phyloP scores from a whole-genome alignment of 371 early-diverging fungal genomes.

The Batkoa obscura region DNA sequence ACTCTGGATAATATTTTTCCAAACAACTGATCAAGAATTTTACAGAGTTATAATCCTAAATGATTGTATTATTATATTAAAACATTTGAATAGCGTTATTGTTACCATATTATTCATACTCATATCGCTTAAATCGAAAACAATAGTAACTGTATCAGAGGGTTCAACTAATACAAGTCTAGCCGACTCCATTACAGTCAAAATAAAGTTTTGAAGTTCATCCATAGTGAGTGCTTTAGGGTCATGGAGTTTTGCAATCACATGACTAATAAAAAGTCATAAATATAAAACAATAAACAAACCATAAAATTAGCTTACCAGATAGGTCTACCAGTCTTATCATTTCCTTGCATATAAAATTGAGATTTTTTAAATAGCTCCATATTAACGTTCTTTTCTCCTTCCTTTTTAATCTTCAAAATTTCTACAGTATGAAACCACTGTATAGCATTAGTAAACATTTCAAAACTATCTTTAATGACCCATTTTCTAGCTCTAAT shows the following conservation, averaged over 20 bases:
- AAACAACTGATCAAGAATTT: constrained; percentile 63
- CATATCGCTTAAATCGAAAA: constrained; percentile 72
- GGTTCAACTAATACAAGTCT: constrained; percentile 46
- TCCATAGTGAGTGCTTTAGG: constrained; percentile 32
- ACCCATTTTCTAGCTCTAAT: constrained; percentile 66
- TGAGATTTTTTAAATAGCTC: constrained; percentile 29
- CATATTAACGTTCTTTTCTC: constrained; percentile 26
- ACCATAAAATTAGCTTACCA: constrained; percentile 23
- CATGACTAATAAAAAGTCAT: constrained; percentile 19
- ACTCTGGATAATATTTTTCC: constrained; percentile 80
- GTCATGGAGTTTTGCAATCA: constrained; percentile 33
- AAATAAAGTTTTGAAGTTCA: constrained; percentile 33
- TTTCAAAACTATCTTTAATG: constrained; percentile 32
- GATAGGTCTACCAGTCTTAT: constrained; percentile 29
- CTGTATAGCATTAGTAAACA: constrained; percentile 35
- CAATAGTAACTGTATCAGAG: constrained; percentile 53
- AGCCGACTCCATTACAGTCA: constrained; percentile 61
- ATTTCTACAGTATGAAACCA: constrained; percentile 41
- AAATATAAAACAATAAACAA: no score
- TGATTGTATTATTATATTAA: background rate
- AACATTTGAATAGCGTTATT: background rate
- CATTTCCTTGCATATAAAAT: constrained; percentile 33
- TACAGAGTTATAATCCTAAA: constrained; percentile 44
- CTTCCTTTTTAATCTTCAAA: constrained; percentile 25
- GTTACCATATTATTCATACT: constrained; percentile 48